Conservation (phyloP, 1,139 yeast genomes). For the Magnusiomyces magnusii region DNA sequence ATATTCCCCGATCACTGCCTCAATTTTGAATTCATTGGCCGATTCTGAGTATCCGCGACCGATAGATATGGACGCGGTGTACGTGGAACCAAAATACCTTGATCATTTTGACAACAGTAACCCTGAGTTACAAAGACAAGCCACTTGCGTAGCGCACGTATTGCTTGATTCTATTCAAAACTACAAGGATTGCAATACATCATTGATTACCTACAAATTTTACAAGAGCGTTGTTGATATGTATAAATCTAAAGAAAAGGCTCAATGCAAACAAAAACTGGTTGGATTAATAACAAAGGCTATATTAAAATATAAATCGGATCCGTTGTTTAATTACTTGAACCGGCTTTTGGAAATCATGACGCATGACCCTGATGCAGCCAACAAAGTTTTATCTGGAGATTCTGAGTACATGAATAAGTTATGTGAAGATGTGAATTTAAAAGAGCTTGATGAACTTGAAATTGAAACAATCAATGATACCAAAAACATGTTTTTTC, state of each 20-base stretch:
- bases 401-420: not conserved
- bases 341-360: not conserved
- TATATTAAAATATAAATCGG: not conserved
- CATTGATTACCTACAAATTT: not conserved
- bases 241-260: not conserved
- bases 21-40: too few species aligned
- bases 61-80: too few species aligned
- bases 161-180: too few species aligned
- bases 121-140: too few species aligned
- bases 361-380: not conserved
- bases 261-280: not conserved
- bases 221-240: not conserved
- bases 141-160: too few species aligned
- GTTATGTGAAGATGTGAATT: not conserved
- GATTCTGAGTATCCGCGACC: too few species aligned
- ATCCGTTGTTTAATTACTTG: not conserved
- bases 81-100: too few species aligned
- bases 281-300: not conserved
- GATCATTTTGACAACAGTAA: too few species aligned
- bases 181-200: too few species aligned
- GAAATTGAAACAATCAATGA: not conserved
- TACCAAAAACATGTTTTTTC: not conserved
- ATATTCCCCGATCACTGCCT: too few species aligned
- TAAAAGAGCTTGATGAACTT: too few species aligned
- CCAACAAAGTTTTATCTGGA: not conserved